Percentiles rank a stretch among this genome's conserved stretches.
phyloP scores from a whole-genome alignment of 2,329 filamentous ascomycete genomes.

The Rhytidhysteron rufulum region DNA sequence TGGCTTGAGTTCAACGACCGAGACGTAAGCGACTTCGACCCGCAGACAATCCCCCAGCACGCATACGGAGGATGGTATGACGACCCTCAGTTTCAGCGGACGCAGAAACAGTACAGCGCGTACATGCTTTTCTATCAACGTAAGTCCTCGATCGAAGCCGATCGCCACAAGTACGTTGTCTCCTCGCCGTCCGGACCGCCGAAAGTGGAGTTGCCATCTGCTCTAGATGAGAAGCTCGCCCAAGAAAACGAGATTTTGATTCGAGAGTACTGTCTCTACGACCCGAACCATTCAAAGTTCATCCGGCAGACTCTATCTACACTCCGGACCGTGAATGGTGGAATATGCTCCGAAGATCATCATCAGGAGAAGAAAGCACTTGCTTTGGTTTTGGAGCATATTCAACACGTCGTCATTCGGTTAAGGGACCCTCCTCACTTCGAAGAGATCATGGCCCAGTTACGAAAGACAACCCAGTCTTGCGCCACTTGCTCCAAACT shows the following conservation, averaged over 20 bases:
- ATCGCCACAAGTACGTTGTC: conserved; percentile 34
- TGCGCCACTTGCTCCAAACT: conserved; percentile 52
- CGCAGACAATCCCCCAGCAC: conserved; percentile 64
- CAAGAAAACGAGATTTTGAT: conserved; percentile 70
- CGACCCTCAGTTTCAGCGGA: conserved; percentile 20
- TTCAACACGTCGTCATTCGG: conserved; percentile 72
- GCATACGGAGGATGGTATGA: conserved; percentile 59
- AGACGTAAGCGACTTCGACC: conserved; percentile 72
- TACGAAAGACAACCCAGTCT: conserved; percentile 52
- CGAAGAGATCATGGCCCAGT: conserved; percentile 50
- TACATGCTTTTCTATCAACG: conserved; percentile 99
- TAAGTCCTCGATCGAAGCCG: conserved; percentile 57
- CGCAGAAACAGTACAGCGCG: conserved; percentile 57
- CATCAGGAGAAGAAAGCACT: conserved; percentile 50
- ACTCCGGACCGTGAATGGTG: conserved; percentile 48
- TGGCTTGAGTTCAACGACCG: conserved; percentile 98
- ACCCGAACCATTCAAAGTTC: conserved; percentile 66
- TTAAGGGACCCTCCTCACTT: conserved; percentile 66
- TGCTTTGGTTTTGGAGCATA: conserved; percentile 57
- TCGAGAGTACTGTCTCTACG: conserved; percentile 74
- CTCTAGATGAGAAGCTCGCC: conserved; percentile 55
- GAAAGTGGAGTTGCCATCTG: conserved; percentile 43
- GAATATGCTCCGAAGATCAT: conserved; percentile 48
- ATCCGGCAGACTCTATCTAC: conserved; percentile 60
- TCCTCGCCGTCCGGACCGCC: conserved; percentile 41